Evolutionary conservation across 2,329 filamentous ascomycete species (phyloP), one percentile per base, ranked within the genome.

Genomic region (Corynespora cassiicola): DNA sequence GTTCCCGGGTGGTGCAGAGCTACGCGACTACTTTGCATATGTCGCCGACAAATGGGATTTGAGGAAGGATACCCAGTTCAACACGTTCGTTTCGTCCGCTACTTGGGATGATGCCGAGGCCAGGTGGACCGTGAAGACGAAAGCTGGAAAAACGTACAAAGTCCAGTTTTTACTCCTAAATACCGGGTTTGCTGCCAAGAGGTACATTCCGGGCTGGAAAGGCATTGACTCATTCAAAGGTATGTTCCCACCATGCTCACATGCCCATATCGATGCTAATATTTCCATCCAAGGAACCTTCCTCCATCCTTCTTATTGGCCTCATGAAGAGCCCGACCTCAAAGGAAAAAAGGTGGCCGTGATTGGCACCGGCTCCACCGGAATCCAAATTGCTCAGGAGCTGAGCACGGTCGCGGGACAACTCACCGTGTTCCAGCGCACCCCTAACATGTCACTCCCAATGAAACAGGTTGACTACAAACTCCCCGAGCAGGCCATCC

Each of bases 361-460:
- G 45, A 78, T 86, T 20, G 83, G 83, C 5, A 84, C 79, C 0
- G 83, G 82, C 1, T 76, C 81, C 0, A 79, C 79, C 0, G 82
- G 81, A 0, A 76, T 85, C 1, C 82, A 86, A 49, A 74, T 84
- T 24, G 73, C 76, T 1, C 82, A 86, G 45, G 80, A 78, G 21
- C 75, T 77, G 67, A 78, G 74, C 3, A 74, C 75, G 2, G 54
- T 72, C 7, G 80, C 75, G 0, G 70, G 68, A 5, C 58, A 60
- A 27, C 30, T 87, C 1, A 72, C 64, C 3, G 77, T 87, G 25
- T 85, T 85, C 63, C 81, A 86, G 54, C 75, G 84, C 2, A 86
- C 81, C 0, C 82, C 82, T 0, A 61, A 55, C 31, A 45, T 47
- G 28, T 38, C 52, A 1, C 14, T 61, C 2, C 54, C 58, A 10